Evolutionary conservation across 164 flowering plant species (phyloP).

Genomic region (Annona squamosa): DNA sequence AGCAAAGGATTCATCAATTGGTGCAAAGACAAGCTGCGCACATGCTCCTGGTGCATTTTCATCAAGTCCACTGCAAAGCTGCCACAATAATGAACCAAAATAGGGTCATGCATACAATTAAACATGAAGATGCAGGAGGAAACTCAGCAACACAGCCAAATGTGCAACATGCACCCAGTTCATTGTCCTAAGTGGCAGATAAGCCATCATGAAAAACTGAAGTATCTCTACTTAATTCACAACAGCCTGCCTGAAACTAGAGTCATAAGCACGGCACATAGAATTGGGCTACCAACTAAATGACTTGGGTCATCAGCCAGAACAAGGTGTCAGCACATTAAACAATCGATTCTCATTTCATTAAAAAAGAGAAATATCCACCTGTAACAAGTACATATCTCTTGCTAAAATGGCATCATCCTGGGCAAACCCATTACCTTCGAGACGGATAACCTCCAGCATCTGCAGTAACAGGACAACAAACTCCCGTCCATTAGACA

Average conservation of each 20-base stretch:
- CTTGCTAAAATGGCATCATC: constrained; percentile 55
- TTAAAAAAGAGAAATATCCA: constrained; percentile 8
- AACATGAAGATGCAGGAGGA: no score
- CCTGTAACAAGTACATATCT: constrained; percentile 72
- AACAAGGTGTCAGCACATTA: no score
- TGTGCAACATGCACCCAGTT: no score
- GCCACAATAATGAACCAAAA: constrained; percentile 10
- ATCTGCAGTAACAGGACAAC: constrained; percentile 25
- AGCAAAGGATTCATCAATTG: constrained; percentile 73
- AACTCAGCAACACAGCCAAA: no score
- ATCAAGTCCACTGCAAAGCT: constrained; percentile 86
- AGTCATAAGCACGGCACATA: no score
- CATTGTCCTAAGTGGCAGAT: no score
- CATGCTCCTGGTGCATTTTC: constrained; percentile 70
- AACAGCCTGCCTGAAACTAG: no score
- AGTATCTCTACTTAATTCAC: no score
- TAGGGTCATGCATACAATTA: background rate
- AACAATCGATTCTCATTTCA: no score
- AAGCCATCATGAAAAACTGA: no score
- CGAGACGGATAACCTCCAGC: constrained; percentile 71
- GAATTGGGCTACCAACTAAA: no score
- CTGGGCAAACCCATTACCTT: constrained; percentile 60
- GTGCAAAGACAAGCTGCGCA: constrained; percentile 84
- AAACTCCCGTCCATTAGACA: background rate
- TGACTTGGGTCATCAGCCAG: no score